phyloP scores from a whole-genome alignment of 305 asterid genomes.

The Rubia balearica region DNA sequence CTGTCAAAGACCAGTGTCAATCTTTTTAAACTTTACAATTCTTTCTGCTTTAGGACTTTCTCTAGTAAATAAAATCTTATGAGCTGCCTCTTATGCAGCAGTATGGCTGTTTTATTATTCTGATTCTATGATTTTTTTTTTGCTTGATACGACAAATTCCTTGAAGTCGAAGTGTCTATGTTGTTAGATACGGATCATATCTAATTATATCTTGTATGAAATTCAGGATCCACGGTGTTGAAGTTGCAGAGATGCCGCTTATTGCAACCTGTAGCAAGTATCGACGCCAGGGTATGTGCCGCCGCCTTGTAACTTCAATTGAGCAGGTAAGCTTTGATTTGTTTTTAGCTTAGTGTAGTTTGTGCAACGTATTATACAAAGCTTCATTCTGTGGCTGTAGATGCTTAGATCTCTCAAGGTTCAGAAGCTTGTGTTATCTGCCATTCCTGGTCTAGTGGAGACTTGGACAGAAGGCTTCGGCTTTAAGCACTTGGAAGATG shows the following conservation, averaged over 20 bases:
- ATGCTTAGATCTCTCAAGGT: constrained; percentile 70
- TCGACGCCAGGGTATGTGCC: constrained; percentile 95
- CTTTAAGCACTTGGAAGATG: constrained; percentile 60
- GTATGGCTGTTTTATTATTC: neutral
- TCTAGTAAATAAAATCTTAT: neutral
- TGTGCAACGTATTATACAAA: constrained; percentile 1
- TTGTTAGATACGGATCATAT: neutral
- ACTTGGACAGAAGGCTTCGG: constrained; percentile 92
- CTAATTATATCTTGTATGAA: constrained; percentile 13
- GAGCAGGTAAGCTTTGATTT: constrained; percentile 54
- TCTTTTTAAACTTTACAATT: neutral
- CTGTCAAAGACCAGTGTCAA: neutral
- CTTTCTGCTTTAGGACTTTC: neutral
- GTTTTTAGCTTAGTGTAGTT: neutral
- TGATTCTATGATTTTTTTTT: neutral
- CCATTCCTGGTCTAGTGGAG: constrained; percentile 70
- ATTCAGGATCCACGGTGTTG: constrained; percentile 79
- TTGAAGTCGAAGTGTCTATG: neutral
- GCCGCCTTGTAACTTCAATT: constrained; percentile 62
- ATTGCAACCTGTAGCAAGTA: constrained; percentile 86
- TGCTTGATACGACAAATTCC: neutral
- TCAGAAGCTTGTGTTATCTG: constrained; percentile 77
- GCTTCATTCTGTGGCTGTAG: constrained; percentile 31
- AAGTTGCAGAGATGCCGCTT: constrained; percentile 92
- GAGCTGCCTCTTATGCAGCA: neutral